These are phyloP conservation scores for Zymoseptoria ardabiliae DNA, from an alignment of 2,329 filamentous ascomycete genomes.

Conservation along the genomic window DNA sequence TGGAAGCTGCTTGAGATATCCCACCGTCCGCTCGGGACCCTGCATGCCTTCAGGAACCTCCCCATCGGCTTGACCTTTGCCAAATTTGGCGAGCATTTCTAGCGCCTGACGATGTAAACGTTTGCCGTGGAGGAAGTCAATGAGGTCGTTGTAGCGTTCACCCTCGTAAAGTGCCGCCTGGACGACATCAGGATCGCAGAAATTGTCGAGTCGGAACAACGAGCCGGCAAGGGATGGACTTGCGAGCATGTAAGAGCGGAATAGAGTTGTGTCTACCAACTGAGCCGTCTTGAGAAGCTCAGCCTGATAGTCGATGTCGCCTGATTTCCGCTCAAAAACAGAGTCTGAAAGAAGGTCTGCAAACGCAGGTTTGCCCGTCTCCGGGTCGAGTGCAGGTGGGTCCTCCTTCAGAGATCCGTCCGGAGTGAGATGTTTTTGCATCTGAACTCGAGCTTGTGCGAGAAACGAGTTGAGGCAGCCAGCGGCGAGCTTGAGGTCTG, in stretches of 20 bases:
- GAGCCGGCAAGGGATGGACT: constrained; percentile 77
- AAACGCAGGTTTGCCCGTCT: constrained; percentile 39
- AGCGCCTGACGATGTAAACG: constrained; percentile 82
- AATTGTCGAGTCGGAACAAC: constrained; percentile 91
- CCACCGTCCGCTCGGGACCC: constrained; percentile 75
- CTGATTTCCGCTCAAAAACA: constrained; percentile 22
- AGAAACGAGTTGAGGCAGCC: constrained; percentile 80
- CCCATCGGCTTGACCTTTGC: constrained; percentile 46
- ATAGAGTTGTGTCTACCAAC: constrained; percentile 87
- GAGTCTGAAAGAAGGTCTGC: constrained; percentile 31
- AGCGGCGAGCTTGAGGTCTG: constrained; percentile 75
- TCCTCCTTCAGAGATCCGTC: constrained; percentile 54
- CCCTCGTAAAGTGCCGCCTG: constrained; percentile 86
- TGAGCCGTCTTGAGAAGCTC: constrained; percentile 70
- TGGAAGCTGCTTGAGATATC: constrained; percentile 82
- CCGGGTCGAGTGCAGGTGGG: constrained; percentile 36
- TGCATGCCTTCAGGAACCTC: constrained; percentile 52
- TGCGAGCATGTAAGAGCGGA: constrained; percentile 91
- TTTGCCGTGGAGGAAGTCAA: constrained; percentile 97
- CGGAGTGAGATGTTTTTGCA: constrained; percentile 53
- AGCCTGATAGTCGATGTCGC: constrained; percentile 55
- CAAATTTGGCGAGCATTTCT: constrained; percentile 74
- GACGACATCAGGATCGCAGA: constrained; percentile 91
- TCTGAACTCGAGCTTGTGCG: constrained; percentile 67
- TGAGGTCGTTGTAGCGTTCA: constrained; percentile 81